phyloP scores from a whole-genome alignment of 768 basidiomycete species.

The Imleria badia region DNA sequence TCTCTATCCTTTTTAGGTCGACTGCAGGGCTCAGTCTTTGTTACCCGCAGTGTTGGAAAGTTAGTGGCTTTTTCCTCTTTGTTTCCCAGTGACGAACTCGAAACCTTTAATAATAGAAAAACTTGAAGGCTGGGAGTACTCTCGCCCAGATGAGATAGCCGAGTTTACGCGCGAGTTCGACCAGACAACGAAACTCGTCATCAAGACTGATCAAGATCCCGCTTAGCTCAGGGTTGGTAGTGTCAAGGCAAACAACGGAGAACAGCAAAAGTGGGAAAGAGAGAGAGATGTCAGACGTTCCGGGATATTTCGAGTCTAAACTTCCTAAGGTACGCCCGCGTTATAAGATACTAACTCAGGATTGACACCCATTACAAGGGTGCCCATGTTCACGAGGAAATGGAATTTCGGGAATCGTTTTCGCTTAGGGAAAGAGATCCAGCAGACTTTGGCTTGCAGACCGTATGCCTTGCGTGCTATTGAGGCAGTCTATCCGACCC shows the following conservation, averaged over 20 bases:
- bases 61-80: conserved; percentile 21
- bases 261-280: conserved; percentile 1
- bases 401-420: conserved; percentile 12
- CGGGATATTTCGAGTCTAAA: conserved; percentile 12
- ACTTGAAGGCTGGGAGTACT: not conserved
- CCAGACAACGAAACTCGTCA: not conserved
- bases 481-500: conserved; percentile 7
- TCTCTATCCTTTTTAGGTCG: conserved; percentile 30
- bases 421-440: not conserved
- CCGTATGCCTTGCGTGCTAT: conserved; percentile 7
- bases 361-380: not conserved
- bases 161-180: not conserved
- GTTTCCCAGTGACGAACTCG: no score
- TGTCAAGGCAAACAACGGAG: no score
- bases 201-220: conserved; percentile 5
- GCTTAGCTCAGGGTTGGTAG: conserved; percentile 4
- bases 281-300: conserved; percentile 14
- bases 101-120: not conserved
- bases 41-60: conserved; percentile 41
- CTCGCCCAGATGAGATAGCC: not conserved
- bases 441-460: conserved; percentile 2
- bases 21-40: conserved; percentile 48
- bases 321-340: conserved; percentile 2
- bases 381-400: not conserved
- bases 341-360: not conserved